These are phyloP conservation scores for Dothideomycetes sp. DNA, from an alignment of 2,329 filamentous ascomycete genomes.

Conservation along the genomic window DNA sequence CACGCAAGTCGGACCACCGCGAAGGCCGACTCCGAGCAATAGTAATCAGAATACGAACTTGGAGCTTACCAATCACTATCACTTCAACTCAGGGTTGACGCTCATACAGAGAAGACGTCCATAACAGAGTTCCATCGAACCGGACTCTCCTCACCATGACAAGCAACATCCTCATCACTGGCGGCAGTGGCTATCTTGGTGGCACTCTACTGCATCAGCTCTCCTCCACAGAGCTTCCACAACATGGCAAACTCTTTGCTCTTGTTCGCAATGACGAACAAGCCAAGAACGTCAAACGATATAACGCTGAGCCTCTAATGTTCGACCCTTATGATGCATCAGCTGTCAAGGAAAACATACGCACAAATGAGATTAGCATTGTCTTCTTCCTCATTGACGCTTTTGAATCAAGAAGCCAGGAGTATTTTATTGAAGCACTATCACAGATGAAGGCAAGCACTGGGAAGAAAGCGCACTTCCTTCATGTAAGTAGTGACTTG, in stretches of 20 bases:
- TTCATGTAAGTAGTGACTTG: slow-evolving; percentile 26
- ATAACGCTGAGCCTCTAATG: slow-evolving; percentile 35
- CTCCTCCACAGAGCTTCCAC: slow-evolving; percentile 29
- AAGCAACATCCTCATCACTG: slow-evolving; percentile 41
- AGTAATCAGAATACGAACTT: too few species aligned
- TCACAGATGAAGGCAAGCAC: slow-evolving; percentile 35
- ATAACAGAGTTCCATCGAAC: too few species aligned
- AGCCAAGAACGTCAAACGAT: slow-evolving; percentile 35
- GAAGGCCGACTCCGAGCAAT: too few species aligned
- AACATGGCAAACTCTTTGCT: slow-evolving; percentile 38
- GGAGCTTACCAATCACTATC: too few species aligned
- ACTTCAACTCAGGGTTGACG: too few species aligned
- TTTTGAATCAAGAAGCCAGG: slow-evolving; percentile 24
- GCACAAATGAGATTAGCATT: slow-evolving; percentile 38
- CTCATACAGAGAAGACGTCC: too few species aligned
- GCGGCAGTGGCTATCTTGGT: slow-evolving; percentile 46
- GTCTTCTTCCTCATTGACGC: slow-evolving; percentile 43
- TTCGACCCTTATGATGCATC: slow-evolving; percentile 33
- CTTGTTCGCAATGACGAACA: slow-evolving; percentile 40
- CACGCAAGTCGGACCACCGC: too few species aligned
- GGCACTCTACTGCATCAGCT: slow-evolving; percentile 39
- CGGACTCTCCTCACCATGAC: slow-evolving; percentile 22
- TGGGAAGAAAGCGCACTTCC: slow-evolving; percentile 38
- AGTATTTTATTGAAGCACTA: slow-evolving; percentile 38
- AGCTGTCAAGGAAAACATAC: slow-evolving; percentile 30